Evolutionary conservation across 129 eudicot species (phyloP).

Genomic region (Flaveria trinervia): DNA sequence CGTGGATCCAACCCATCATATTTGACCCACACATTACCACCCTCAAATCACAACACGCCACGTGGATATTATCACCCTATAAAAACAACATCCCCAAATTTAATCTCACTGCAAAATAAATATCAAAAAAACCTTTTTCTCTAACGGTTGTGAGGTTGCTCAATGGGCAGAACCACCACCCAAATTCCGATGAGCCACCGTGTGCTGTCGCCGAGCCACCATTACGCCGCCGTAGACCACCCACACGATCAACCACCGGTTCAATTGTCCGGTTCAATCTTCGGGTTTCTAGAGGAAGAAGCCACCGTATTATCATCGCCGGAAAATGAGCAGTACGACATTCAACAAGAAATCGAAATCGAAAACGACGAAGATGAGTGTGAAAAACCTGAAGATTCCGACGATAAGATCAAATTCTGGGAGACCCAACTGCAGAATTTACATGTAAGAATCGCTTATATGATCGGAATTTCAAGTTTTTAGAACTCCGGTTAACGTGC

Average conservation of each 20-base stretch:
- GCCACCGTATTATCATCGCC: constrained; percentile 35
- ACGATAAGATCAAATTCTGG: constrained; percentile 58
- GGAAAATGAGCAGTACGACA: constrained; percentile 29
- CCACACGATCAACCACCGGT: constrained; percentile 30
- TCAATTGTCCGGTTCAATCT: constrained; percentile 58
- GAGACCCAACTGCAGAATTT: constrained; percentile 58
- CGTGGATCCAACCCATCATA: constrained; percentile 73
- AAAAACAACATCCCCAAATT: constrained; percentile 2
- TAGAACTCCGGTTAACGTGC: neutral
- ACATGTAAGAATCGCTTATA: constrained; percentile 47
- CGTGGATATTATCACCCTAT: constrained; percentile 25
- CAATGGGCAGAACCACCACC: constrained; percentile 48
- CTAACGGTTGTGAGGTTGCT: neutral
- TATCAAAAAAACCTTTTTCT: neutral
- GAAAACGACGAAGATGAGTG: constrained; percentile 43
- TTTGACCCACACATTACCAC: constrained; percentile 34
- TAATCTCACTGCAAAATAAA: neutral
- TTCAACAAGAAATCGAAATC: constrained; percentile 41
- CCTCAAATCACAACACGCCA: constrained; percentile 29
- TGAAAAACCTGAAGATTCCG: constrained; percentile 37
- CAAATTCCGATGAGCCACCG: constrained; percentile 55
- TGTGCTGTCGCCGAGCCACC: constrained; percentile 45
- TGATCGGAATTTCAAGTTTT: neutral
- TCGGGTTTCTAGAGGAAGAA: constrained; percentile 66
- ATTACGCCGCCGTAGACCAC: constrained; percentile 32